These are phyloP conservation scores for Grigorovia jiainica DNA, from an alignment of 805 yeast species.

Conservation along the genomic window DNA sequence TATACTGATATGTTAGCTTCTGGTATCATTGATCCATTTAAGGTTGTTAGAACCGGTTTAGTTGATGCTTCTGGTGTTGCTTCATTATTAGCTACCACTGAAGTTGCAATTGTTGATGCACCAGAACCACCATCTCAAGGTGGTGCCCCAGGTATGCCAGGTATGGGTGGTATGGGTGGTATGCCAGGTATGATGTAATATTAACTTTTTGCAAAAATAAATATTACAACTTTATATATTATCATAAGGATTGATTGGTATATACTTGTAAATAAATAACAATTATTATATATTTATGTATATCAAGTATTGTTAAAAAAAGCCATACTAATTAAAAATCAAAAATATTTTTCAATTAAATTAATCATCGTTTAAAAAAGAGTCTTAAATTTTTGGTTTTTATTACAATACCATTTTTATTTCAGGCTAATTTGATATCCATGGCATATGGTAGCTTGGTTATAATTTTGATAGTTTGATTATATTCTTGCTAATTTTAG, in stretches of 20 bases:
- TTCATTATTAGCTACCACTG: slow-evolving; percentile 92
- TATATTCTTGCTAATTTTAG: too few species aligned
- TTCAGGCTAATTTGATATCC: too few species aligned
- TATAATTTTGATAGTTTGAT: too few species aligned
- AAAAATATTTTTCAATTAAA: too few species aligned
- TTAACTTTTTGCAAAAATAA: neutral
- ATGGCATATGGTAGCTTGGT: too few species aligned
- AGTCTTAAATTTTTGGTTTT: too few species aligned
- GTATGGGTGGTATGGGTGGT: slow-evolving; percentile 41
- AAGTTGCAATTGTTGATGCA: slow-evolving; percentile 95
- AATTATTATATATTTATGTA: neutral
- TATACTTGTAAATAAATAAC: slow-evolving; percentile 7
- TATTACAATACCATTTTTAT: too few species aligned
- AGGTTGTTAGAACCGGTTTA: slow-evolving; percentile 92
- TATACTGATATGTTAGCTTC: slow-evolving; percentile 92
- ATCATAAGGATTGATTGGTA: neutral
- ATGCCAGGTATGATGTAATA: slow-evolving; percentile 30
- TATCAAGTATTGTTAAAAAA: neutral
- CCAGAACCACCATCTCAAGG: slow-evolving; percentile 69
- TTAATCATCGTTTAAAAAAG: too few species aligned
- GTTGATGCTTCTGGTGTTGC: slow-evolving; percentile 98
- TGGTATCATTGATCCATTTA: slow-evolving; percentile 98
- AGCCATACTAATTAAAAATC: neutral
- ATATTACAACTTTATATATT: neutral
- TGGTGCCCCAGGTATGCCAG: slow-evolving; percentile 43